Evolutionary conservation across 306 rosid genomes (phyloP), one percentile per base, ranked within the genome.

Genomic region (Prunus fruticosa): DNA sequence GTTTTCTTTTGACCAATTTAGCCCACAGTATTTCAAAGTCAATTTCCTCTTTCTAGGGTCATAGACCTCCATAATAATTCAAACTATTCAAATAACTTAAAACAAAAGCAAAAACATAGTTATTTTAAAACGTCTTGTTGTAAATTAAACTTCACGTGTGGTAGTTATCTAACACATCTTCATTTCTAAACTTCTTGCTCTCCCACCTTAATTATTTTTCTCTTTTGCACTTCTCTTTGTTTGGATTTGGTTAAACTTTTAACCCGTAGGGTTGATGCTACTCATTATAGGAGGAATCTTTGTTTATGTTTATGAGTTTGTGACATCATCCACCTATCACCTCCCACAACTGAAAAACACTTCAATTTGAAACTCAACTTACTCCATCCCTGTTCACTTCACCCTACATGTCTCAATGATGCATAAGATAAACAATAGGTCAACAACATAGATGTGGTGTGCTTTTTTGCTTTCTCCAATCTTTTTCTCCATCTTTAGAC

Each of bases 401-500:
- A 60, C 77, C 79, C 79, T 73, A 67, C 82, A 67, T 53, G 74
- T 66, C 77, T 50, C 52, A 58, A 54, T n/a, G 70, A 71, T 68
- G 38, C 54, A 45, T 52, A 45, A 63, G 64, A 73, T 73, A 43
- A 69, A 23, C 71, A 75, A 62, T 60, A 69, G 52, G 76, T 58
- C 73, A 64, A 61, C 54, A 58, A n/a, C 72, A 63, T 25, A 74
- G 38, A 25, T 43, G 20, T 43, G 16, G 18, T 69, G 69, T 47
- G 43, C 43, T 38, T n/a, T 19, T 64, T 62, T 11, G 5, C 25
- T 34, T 64, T 64, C 50, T 34, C 15, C 8, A 16, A 49, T 61
- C 52, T 58, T 61, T 52, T 64, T 64, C 25, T 67, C 73, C 25
- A 72, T 67, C 75, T 46, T 70, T 63, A 53, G 18, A 30, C 67